These are phyloP conservation scores for Mallotus repandus DNA, from an alignment of 441 rosid genomes.

Conservation along the genomic window DNA sequence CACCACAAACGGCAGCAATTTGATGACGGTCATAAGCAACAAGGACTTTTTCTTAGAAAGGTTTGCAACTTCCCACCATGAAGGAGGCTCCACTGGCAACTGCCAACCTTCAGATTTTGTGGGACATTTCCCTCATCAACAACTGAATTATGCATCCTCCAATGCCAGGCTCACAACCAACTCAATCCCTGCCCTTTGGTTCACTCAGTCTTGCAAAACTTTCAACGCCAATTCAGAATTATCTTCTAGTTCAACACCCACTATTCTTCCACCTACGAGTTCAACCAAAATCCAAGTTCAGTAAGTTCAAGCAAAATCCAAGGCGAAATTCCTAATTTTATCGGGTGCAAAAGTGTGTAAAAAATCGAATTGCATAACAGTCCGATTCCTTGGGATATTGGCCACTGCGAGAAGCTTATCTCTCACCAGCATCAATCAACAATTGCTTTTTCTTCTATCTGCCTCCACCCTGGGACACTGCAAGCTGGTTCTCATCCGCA, in stretches of 20 bases:
- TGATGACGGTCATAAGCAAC: conserved; percentile 27
- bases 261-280: conserved; percentile 38
- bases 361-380: conserved; percentile 76
- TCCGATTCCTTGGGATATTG: conserved; percentile 74
- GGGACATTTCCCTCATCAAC: conserved; percentile 44
- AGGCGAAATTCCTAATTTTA: conserved; percentile 68
- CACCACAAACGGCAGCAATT: conserved; percentile 17
- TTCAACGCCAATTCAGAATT: conserved; percentile 44
- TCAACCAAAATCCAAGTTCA: conserved; percentile 10
- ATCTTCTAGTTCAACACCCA: conserved; percentile 34
- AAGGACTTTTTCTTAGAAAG: conserved; percentile 37
- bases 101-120: conserved; percentile 37
- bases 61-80: conserved; percentile 25
- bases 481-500: conserved; percentile 45
- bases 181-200: conserved; percentile 40
- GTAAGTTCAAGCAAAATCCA: conserved; percentile 41
- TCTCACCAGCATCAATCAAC: background rate
- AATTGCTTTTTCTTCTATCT: conserved; percentile 31
- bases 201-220: conserved; percentile 35
- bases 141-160: conserved; percentile 44
- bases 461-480: conserved; percentile 39
- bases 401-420: no score
- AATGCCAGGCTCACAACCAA: conserved; percentile 31
- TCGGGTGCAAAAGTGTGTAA: conserved; percentile 64
- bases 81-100: conserved; percentile 26